Conservation (phyloP, 768 basidiomycete genomes). For the Mycena galericulata region DNA sequence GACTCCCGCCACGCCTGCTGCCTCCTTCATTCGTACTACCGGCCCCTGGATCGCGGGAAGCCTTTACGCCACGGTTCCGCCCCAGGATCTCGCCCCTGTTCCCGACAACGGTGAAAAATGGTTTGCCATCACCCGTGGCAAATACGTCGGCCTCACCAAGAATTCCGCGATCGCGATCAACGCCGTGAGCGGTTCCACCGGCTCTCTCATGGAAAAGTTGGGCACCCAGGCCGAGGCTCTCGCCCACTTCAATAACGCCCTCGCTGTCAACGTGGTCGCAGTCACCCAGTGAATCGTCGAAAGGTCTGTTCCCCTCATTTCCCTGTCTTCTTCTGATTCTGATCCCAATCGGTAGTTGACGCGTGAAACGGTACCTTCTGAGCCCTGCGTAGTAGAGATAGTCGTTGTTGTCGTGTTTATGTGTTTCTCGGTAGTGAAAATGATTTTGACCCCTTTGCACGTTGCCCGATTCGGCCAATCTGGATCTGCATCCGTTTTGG, state of each 20-base stretch:
- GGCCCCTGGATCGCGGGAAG: not conserved
- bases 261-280: not conserved
- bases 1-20: not conserved
- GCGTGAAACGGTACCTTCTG: too few relatives aligned
- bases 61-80: not conserved
- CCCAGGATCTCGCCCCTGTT: not conserved
- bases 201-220: not conserved
- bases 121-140: conserved; percentile 10
- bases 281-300: not conserved
- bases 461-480: too few relatives aligned
- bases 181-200: not conserved
- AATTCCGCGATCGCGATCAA: not conserved
- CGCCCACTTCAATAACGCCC: not conserved
- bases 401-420: too few relatives aligned
- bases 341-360: too few relatives aligned
- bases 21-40: not conserved
- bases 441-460: too few relatives aligned
- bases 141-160: conserved; percentile 5
- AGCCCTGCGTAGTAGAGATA: too few relatives aligned
- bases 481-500: too few relatives aligned
- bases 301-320: too few relatives aligned
- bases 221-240: not conserved
- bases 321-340: too few relatives aligned
- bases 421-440: too few relatives aligned
- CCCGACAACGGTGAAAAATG: not conserved